Evolutionary conservation across 148 eudicot species (phyloP).

Genomic region (Mesembryanthemum crystallinum): DNA sequence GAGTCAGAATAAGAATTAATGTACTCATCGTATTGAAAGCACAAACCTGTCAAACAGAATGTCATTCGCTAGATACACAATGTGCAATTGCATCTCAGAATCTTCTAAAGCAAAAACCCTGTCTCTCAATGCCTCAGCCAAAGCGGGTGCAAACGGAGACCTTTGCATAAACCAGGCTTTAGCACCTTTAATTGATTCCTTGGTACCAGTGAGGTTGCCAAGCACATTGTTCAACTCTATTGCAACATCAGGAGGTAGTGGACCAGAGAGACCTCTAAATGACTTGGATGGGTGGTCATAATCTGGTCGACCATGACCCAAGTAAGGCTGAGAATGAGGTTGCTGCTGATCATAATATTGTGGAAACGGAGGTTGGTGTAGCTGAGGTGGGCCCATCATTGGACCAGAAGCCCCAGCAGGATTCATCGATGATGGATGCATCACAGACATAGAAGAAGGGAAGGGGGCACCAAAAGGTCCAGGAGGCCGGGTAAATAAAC

Average conservation of each 20-base stretch:
- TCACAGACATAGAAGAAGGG: conserved; percentile 56
- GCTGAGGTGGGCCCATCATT: conserved; percentile 48
- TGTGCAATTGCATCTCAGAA: conserved; percentile 87
- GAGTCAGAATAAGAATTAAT: neutral
- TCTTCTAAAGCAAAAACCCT: conserved; percentile 68
- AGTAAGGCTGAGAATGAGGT: conserved; percentile 54
- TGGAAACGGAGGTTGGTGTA: conserved; percentile 69
- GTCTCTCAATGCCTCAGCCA: conserved; percentile 91
- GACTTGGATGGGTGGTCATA: conserved; percentile 64
- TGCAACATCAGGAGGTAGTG: conserved; percentile 89
- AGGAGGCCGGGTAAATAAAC: conserved; percentile 57
- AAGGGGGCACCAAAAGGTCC: conserved; percentile 65
- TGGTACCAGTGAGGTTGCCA: conserved; percentile 76
- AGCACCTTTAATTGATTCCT: conserved; percentile 95
- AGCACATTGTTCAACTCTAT: conserved; percentile 90
- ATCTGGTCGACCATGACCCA: conserved; percentile 65
- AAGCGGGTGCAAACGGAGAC: conserved; percentile 77
- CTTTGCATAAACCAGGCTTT: conserved; percentile 99
- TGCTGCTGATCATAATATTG: conserved; percentile 70
- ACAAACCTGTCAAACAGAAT: conserved; percentile 90
- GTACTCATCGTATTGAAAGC: neutral
- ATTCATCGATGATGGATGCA: conserved; percentile 61
- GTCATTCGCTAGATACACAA: conserved; percentile 92
- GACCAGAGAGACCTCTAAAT: conserved; percentile 74
- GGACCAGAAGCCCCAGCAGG: conserved; percentile 42